These are phyloP conservation scores for Solanum rostratum DNA, from an alignment of 257 asterid species.

Conservation along the genomic window DNA sequence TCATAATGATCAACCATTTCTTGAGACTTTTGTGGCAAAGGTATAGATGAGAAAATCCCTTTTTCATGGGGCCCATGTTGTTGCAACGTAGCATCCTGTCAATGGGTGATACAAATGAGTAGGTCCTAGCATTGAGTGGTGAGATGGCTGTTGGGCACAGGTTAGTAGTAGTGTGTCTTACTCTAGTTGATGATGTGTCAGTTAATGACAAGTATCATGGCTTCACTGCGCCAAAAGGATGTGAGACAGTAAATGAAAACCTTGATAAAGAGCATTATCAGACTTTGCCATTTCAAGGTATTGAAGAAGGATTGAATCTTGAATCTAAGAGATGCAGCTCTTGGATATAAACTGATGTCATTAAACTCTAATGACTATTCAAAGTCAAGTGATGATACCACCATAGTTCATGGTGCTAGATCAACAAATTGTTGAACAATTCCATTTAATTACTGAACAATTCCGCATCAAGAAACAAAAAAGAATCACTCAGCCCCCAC, in stretches of 20 bases:
- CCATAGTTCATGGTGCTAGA: slow-evolving; percentile 33
- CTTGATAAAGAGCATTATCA: slow-evolving; percentile 81
- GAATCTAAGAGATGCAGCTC: no score
- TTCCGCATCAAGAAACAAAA: neutral
- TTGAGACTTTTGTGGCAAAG: slow-evolving; percentile 80
- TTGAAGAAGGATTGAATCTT: no score
- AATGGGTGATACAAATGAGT: slow-evolving; percentile 80
- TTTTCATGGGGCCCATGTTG: slow-evolving; percentile 14
- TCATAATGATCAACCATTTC: slow-evolving; percentile 31
- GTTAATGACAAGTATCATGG: slow-evolving; percentile 79
- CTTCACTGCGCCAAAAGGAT: slow-evolving; percentile 64
- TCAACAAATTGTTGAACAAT: no score
- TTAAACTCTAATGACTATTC: slow-evolving; percentile 62
- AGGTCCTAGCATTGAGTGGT: slow-evolving; percentile 65
- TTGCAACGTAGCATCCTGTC: slow-evolving; percentile 42
- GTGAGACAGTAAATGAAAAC: slow-evolving; percentile 83
- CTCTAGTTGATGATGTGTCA: slow-evolving; percentile 47
- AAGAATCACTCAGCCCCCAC: neutral
- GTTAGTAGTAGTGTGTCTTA: slow-evolving; percentile 42
- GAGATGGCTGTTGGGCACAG: slow-evolving; percentile 58
- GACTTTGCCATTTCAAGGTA: slow-evolving; percentile 35
- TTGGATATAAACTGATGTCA: slow-evolving; percentile 41
- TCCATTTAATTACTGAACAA: neutral
- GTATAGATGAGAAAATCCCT: slow-evolving; percentile 74
- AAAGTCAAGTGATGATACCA: slow-evolving; percentile 64